Evolutionary conservation across 1,284 basidiomycete genomes (phyloP), one percentile per base, ranked within the genome.

Genomic region (Cystobasidium sp.): DNA sequence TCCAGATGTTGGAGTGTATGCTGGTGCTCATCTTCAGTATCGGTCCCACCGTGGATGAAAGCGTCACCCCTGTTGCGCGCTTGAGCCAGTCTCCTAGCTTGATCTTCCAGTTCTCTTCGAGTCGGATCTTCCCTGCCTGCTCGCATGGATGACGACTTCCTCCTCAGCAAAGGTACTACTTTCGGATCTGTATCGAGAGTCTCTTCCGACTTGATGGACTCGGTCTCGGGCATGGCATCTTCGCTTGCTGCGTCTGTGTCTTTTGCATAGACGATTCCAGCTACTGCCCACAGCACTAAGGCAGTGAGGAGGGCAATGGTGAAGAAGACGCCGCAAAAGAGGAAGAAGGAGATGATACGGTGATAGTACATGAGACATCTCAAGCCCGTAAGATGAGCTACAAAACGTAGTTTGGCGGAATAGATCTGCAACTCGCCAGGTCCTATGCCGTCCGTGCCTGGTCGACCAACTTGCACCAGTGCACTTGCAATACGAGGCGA

Each of bases 361-460:
- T 75, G 74, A 44, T 75, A 59, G 74, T 75, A 73, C 68, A 77
- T 62, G 59, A 75, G 58, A 46, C 65, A 77, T 37, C 75, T 65
- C 18, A 77, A 20, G 12, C 76, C 76, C 53, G 61, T 52, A 22
- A 77, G 68, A 62, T 68, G 63, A 9, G 76, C 74, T 44, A 41
- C n/a, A 24, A 77, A 64, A 12, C 24, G 22, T 31, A 77, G 39
- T 39, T 49, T 62, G 22, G 74, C 74, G 22, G 52, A 56, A 58
- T 77, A 77, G 20, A 77, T 51, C 20, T 77, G 76, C 41, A 77
- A 37, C 37, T 77, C 76, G 47, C 59, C 68, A 14, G 41, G 41
- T 14, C 31, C 24, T 39, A 39, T 68, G 61, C 31, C 63, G 46
- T 72, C 68, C 41, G 43, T n/a, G 39, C 56, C 56, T 41, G 47